These are phyloP conservation scores for Micractinium sp. DNA, from an alignment of 139 green algal species.

Conservation along the genomic window DNA sequence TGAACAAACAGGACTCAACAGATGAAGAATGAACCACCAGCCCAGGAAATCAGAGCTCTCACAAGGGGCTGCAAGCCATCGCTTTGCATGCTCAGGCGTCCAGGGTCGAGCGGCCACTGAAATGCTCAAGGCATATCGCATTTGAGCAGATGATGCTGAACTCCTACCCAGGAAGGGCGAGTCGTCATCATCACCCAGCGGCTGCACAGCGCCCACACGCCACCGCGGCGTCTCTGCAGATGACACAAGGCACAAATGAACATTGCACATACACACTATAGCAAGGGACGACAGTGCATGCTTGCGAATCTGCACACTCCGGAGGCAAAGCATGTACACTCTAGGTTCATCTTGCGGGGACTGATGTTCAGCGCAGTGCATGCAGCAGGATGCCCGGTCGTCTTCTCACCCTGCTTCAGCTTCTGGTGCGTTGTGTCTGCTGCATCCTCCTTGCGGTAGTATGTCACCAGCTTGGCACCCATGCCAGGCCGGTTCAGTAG, in stretches of 20 bases:
- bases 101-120: neutral
- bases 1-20: neutral
- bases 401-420: constrained; percentile 10
- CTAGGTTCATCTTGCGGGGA: too few species aligned
- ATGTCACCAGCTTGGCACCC: constrained; percentile 76
- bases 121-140: neutral
- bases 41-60: neutral
- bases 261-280: neutral
- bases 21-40: neutral
- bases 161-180: constrained; percentile 60
- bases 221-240: constrained; percentile 34
- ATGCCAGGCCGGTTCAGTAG: constrained; percentile 83
- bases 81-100: too few species aligned
- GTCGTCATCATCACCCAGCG: constrained; percentile 68
- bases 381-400: too few species aligned
- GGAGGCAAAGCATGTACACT: too few species aligned
- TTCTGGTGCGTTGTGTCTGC: constrained; percentile 52
- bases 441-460: constrained; percentile 68
- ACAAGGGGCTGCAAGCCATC: too few species aligned
- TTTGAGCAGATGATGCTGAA: too few species aligned
- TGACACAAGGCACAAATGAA: neutral
- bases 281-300: neutral
- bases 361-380: too few species aligned
- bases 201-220: constrained; percentile 58
- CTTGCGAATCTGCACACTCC: neutral